Conservation (phyloP, 2,329 filamentous ascomycete genomes). For the Cyanodermella asteris region DNA sequence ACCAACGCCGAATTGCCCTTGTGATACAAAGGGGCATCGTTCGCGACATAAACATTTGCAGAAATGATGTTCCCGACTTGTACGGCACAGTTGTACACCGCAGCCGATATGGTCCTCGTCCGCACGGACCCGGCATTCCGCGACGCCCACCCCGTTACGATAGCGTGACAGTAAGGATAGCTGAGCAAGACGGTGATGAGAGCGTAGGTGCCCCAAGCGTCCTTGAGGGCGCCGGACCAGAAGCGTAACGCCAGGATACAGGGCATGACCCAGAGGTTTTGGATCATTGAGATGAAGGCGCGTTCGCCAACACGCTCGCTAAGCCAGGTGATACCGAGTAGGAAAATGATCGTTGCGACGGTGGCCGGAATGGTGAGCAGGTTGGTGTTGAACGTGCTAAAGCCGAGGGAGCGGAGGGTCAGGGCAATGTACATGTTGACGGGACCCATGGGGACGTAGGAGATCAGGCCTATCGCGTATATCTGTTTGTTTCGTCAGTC, state of each 20-base stretch:
- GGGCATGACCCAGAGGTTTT: slow-evolving; percentile 30
- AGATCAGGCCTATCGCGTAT: slow-evolving; percentile 25
- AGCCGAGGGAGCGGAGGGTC: slow-evolving; percentile 29
- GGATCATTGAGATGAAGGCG: slow-evolving; percentile 28
- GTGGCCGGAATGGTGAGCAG: slow-evolving; percentile 39
- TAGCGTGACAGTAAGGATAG: slow-evolving; percentile 35
- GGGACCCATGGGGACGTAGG: slow-evolving; percentile 18
- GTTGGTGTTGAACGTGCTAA: slow-evolving; percentile 36
- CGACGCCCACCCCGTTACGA: slow-evolving; percentile 23
- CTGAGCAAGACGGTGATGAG: slow-evolving; percentile 31
- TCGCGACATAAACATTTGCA: slow-evolving; percentile 26
- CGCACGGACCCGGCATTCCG: slow-evolving; percentile 19
- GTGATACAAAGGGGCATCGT: slow-evolving; percentile 34
- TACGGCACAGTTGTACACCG: slow-evolving; percentile 23
- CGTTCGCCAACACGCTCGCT: slow-evolving; percentile 33
- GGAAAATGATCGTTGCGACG: slow-evolving; percentile 32
- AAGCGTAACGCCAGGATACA: slow-evolving; percentile 28
- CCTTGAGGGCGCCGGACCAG: slow-evolving; percentile 22
- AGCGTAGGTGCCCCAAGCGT: slow-evolving; percentile 29
- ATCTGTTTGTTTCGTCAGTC: slow-evolving; percentile 30
- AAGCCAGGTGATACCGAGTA: slow-evolving; percentile 30
- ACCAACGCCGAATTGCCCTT: slow-evolving; percentile 35
- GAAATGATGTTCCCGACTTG: slow-evolving; percentile 19
- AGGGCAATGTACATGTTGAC: slow-evolving; percentile 17
- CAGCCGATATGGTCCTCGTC: slow-evolving; percentile 20